Base-by-base conservation (phyloP, 73 alveolate species). In the Symbiodinium pilosum region DNA sequence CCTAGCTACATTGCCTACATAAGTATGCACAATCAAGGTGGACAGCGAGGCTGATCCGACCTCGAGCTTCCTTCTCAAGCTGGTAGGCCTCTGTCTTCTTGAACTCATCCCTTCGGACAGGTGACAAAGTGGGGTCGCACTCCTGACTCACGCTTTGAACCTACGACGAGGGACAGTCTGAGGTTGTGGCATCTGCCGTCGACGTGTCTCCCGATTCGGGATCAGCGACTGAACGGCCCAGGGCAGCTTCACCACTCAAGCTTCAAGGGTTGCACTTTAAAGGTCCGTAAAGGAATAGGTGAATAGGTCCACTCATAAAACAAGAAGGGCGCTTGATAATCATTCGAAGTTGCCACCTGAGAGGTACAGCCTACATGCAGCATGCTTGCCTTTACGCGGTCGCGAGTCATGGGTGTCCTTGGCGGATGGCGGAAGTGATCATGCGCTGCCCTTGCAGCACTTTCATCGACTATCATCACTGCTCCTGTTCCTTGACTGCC, bases 151-250 rank as follows among this genome's bases (percentile, higher is more conserved):
- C 59, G 59, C 21, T 47, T 6, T 14, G 14, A 47, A 47, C 59
- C 6, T 47, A 47, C 59, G 59, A 9, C 59, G 59, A 47, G 14
- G 59, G 5, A 18, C 41, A 41, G 41, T 73, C 38, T 47, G 52
- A 59, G 41, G 7, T 30, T 43, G 89, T 14, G n/a, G 51, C 97
- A 91, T 86, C 40, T 91, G 97, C 89, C 59, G 52, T 75, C 97
- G 97, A 18, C 97, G 97, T 24, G 97, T 71, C 89, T 91, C 97
- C 52, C 97, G 97, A 47, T 91, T 91, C 89, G 97, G 97, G 43
- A 91, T 43, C 97, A 91, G 24, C 81, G 81, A 64, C 81, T 64
- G n/a, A n/a, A n/a, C n/a, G n/a, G n/a, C n/a, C n/a, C n/a, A n/a
- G n/a, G n/a, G n/a, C n/a, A n/a, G n/a, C n/a, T n/a, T n/a, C n/a